These are phyloP conservation scores for Clohesyomyces aquaticus DNA, from an alignment of 495 filamentous ascomycete species.

Conservation along the genomic window DNA sequence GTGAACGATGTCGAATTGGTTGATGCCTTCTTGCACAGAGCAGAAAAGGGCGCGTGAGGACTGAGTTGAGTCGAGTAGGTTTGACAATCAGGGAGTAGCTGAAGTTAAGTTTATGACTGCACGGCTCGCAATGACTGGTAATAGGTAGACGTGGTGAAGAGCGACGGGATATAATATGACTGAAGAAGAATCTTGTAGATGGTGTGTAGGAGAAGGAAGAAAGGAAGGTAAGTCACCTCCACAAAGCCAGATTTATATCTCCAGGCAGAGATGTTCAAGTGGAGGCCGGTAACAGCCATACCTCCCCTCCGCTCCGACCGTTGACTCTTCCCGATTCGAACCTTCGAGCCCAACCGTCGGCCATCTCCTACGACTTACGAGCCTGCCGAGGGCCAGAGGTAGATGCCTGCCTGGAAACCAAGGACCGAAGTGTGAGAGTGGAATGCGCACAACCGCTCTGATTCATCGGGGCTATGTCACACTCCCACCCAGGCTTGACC, in stretches of 20 bases:
- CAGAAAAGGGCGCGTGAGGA: slow-evolving; percentile 18
- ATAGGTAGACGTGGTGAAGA: not conserved
- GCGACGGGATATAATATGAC: not conserved
- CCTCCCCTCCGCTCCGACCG: not conserved
- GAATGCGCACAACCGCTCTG: slow-evolving; percentile 33
- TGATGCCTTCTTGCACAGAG: slow-evolving; percentile 20
- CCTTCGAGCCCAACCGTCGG: slow-evolving; percentile 2
- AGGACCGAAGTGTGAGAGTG: slow-evolving; percentile 28
- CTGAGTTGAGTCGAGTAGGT: too few relatives aligned
- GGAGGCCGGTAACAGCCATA: slow-evolving; percentile 37
- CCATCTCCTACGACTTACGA: slow-evolving; percentile 24
- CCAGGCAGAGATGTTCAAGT: slow-evolving; percentile 39
- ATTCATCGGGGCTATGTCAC: slow-evolving; percentile 37
- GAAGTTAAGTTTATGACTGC: slow-evolving; percentile 11
- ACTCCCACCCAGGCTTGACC: slow-evolving; percentile 2
- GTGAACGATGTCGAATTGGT: too few relatives aligned
- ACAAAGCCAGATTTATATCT: slow-evolving; percentile 31
- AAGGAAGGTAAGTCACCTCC: slow-evolving; percentile 18
- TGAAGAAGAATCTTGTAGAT: slow-evolving; percentile 3
- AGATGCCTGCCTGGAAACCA: slow-evolving; percentile 39
- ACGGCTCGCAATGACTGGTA: slow-evolving; percentile 23
- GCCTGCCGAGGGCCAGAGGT: slow-evolving; percentile 19
- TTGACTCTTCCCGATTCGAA: slow-evolving; percentile 32
- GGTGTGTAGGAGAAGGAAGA: too few relatives aligned
- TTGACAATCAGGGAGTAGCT: not conserved